Evolutionary conservation across 2,329 filamentous ascomycete species (phyloP).

Genomic region (Nemania serpens): DNA sequence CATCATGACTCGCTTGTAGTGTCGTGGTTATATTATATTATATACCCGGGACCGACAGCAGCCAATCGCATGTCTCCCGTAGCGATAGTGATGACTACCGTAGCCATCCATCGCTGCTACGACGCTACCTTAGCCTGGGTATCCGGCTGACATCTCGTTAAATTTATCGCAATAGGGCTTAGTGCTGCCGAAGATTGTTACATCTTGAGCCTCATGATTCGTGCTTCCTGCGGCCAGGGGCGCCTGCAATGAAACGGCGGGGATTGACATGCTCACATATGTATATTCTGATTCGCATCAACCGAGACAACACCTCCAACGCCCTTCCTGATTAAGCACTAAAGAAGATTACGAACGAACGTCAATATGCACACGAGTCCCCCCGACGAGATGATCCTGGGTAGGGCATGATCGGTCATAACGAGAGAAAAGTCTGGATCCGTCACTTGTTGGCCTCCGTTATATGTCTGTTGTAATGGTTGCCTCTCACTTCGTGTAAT

Average conservation of each 20-base stretch:
- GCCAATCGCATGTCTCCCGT: conserved; percentile 26
- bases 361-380: background rate
- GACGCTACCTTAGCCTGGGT: background rate
- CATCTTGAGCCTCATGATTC: conserved; percentile 28
- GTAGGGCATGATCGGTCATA: background rate
- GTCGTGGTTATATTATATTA: background rate
- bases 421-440: background rate
- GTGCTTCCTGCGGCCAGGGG: conserved; percentile 13
- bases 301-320: background rate
- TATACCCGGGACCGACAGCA: background rate
- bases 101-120: conserved; percentile 11
- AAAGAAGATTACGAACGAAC: background rate
- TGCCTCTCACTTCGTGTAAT: background rate
- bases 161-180: conserved; percentile 47
- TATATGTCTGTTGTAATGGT: background rate
- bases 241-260: conserved; percentile 15
- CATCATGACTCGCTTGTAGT: background rate
- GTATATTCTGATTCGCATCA: background rate
- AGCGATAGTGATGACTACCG: conserved; percentile 33
- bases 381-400: background rate
- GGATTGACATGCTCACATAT: background rate
- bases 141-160: conserved; percentile 40
- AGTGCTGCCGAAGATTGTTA: conserved; percentile 35
- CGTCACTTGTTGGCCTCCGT: background rate
- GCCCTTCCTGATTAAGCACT: background rate